These are phyloP conservation scores for Eremochloa ophiuroides DNA, from an alignment of 176 grass and related monocot species.

Conservation along the genomic window DNA sequence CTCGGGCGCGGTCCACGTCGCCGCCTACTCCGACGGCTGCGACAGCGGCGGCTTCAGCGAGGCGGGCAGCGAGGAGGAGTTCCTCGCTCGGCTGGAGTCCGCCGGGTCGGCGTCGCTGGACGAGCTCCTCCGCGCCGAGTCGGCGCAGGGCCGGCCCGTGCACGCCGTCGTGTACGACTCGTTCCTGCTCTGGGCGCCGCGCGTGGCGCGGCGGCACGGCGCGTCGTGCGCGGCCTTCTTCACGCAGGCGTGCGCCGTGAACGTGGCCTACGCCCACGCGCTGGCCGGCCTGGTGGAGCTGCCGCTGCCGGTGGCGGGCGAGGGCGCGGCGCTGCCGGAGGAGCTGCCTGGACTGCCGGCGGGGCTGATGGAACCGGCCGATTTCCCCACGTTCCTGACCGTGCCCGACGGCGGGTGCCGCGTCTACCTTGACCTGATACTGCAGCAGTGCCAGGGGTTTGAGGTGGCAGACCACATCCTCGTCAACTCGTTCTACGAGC, in stretches of 20 bases:
- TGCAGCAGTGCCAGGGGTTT: slow-evolving; percentile 44
- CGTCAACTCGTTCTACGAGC: slow-evolving; percentile 62
- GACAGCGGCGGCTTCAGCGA: slow-evolving; percentile 29
- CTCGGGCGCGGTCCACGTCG: slow-evolving; percentile 16
- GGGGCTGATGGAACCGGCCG: slow-evolving; percentile 22
- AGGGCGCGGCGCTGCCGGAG: background rate
- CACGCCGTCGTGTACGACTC: slow-evolving; percentile 54
- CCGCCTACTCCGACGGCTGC: slow-evolving; percentile 37
- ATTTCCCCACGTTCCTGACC: slow-evolving; percentile 39
- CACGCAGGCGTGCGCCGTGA: slow-evolving; percentile 45
- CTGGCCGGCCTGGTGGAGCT: slow-evolving; percentile 9
- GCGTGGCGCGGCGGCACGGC: slow-evolving; percentile 35
- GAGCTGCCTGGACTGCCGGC: slow-evolving; percentile 32
- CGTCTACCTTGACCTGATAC: slow-evolving; percentile 27
- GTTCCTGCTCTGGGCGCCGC: slow-evolving; percentile 48
- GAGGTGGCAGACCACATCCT: slow-evolving; percentile 47
- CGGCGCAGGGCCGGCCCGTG: slow-evolving; percentile 19
- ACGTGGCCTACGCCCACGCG: slow-evolving; percentile 46
- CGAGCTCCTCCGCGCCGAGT: slow-evolving; percentile 43
- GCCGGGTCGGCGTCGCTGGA: slow-evolving; percentile 40
- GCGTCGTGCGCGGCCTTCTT: slow-evolving; percentile 24
- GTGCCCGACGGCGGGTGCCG: background rate
- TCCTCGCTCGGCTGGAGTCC: slow-evolving; percentile 35
- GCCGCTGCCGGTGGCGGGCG: background rate
- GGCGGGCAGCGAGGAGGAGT: slow-evolving; percentile 20